Percentiles rank a stretch among this genome's conserved stretches.
These are phyloP conservation scores for Tylopilus sp. DNA, from an alignment of 768 basidiomycete species.

Conservation along the genomic window DNA sequence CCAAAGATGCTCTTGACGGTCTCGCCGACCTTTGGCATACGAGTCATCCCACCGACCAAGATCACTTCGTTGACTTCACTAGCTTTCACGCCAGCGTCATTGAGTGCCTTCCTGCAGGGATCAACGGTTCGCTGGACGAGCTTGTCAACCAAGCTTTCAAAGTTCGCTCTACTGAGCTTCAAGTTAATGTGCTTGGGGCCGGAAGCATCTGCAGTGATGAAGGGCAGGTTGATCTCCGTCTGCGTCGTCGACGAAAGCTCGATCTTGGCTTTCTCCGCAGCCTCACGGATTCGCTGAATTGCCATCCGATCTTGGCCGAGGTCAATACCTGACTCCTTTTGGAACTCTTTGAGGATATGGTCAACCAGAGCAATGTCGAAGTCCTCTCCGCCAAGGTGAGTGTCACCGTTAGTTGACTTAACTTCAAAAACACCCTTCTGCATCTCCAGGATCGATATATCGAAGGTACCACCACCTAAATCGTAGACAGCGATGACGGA, in stretches of 20 bases:
- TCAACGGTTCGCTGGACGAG: constrained; percentile 89
- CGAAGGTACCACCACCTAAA: constrained; percentile 97
- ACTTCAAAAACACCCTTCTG: constrained; percentile 99
- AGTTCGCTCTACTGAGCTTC: constrained; percentile 84
- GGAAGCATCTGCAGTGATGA: constrained; percentile 93
- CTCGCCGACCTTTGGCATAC: constrained; percentile 94
- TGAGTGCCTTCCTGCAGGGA: constrained; percentile 96
- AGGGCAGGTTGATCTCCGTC: constrained; percentile 96
- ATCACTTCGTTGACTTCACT: constrained; percentile 96
- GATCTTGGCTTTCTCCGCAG: constrained; percentile 99
- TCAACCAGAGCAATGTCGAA: constrained; percentile 91
- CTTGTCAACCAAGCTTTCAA: constrained; percentile 79
- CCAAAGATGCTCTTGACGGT: constrained; percentile 88
- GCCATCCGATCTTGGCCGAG: constrained; percentile 89
- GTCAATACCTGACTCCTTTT: constrained; percentile 85
- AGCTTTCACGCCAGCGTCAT: constrained; percentile 89
- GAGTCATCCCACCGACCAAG: constrained; percentile 97
- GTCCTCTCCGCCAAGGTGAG: constrained; percentile 96
- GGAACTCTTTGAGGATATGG: constrained; percentile 85
- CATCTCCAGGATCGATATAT: constrained; percentile 99
- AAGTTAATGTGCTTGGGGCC: constrained; percentile 98
- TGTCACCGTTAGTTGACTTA: constrained; percentile 99
- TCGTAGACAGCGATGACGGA: constrained; percentile 98
- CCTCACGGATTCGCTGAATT: constrained; percentile 98
- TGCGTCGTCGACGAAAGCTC: constrained; percentile 92